Percentiles rank a stretch among this genome's conserved stretches.
phyloP scores from a whole-genome alignment of 2,329 filamentous ascomycete species.

The Leptographium galeiforme region DNA sequence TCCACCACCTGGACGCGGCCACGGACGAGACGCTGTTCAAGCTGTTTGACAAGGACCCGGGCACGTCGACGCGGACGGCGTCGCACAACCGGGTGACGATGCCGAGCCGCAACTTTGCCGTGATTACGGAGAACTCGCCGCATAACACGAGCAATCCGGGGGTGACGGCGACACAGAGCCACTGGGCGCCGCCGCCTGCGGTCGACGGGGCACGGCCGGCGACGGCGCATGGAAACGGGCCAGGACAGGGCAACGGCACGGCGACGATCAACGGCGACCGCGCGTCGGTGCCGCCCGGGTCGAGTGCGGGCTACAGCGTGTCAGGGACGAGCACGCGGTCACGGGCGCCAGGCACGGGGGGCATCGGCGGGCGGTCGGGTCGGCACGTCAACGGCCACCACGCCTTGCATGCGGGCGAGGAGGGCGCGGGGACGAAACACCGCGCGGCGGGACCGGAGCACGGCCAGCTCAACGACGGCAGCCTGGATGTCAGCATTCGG shows the following conservation, averaged over 20 bases:
- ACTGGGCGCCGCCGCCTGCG: neutral
- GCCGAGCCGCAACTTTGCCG: slow-evolving; percentile 85
- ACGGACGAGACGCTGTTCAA: slow-evolving; percentile 90
- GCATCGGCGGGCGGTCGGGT: slow-evolving; percentile 30
- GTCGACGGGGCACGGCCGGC: neutral
- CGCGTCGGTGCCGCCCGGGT: slow-evolving; percentile 7
- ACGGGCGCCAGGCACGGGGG: neutral
- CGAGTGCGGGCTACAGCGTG: slow-evolving; percentile 11
- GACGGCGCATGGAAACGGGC: neutral
- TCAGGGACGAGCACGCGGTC: slow-evolving; percentile 5
- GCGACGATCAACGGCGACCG: neutral
- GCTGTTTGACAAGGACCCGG: slow-evolving; percentile 85
- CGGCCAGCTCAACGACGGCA: slow-evolving; percentile 41
- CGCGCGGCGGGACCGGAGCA: slow-evolving; percentile 50
- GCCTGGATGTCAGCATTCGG: slow-evolving; percentile 71
- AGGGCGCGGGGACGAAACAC: slow-evolving; percentile 65
- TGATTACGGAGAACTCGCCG: slow-evolving; percentile 76
- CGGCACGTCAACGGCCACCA: slow-evolving; percentile 43
- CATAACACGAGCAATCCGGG: slow-evolving; percentile 20
- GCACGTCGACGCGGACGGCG: slow-evolving; percentile 59
- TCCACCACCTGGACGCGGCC: slow-evolving; percentile 52
- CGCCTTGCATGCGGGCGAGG: slow-evolving; percentile 62
- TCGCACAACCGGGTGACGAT: slow-evolving; percentile 76
- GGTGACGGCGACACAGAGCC: neutral
- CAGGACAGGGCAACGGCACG: neutral